Evolutionary conservation across 2,329 filamentous ascomycete genomes (phyloP).

Genomic region (Neocucurbitaria cava): DNA sequence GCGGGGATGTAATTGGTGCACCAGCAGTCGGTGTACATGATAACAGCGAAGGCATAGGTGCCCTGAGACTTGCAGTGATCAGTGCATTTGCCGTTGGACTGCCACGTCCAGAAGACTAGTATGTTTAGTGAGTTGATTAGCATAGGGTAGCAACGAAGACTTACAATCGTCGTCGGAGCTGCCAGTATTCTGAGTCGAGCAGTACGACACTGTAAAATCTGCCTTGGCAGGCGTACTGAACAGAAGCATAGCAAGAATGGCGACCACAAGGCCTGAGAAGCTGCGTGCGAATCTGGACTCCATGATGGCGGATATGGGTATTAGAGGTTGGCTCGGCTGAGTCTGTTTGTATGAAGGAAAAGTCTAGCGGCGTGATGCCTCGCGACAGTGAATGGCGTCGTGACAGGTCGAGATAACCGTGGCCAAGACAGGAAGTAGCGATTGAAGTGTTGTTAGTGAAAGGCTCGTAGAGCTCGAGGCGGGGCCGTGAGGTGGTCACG

Average conservation of each 20-base stretch:
- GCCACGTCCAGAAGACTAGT: slow-evolving; percentile 47
- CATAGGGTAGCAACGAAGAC: slow-evolving; percentile 12
- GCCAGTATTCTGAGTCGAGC: slow-evolving; percentile 55
- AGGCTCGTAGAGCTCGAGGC: slow-evolving; percentile 2
- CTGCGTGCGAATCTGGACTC: slow-evolving; percentile 8
- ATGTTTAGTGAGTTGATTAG: slow-evolving; percentile 9
- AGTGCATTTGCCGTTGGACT: slow-evolving; percentile 74
- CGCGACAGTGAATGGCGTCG: slow-evolving; percentile 13
- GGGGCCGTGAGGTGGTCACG: slow-evolving; percentile 8
- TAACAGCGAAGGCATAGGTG: slow-evolving; percentile 70
- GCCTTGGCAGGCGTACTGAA: slow-evolving; percentile 18
- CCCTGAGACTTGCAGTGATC: slow-evolving; percentile 61
- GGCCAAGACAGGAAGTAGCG: slow-evolving; percentile 22
- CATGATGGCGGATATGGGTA: slow-evolving; percentile 20
- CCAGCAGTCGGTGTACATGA: slow-evolving; percentile 73
- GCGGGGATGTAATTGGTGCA: slow-evolving; percentile 73
- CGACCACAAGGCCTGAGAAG: slow-evolving; percentile 25
- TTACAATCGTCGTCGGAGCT: slow-evolving; percentile 43
- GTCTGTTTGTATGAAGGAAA: slow-evolving; percentile 3
- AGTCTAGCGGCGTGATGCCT: background rate
- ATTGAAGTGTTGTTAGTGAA: slow-evolving; percentile 18
- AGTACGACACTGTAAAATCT: slow-evolving; percentile 48
- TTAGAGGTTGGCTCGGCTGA: slow-evolving; percentile 6
- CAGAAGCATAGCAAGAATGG: slow-evolving; percentile 23
- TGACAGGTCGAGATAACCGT: slow-evolving; percentile 11